Evolutionary conservation across 352 stramenopile genomes (phyloP), one percentile per base, ranked within the genome.

Genomic region (Phytopythium ostracodes): DNA sequence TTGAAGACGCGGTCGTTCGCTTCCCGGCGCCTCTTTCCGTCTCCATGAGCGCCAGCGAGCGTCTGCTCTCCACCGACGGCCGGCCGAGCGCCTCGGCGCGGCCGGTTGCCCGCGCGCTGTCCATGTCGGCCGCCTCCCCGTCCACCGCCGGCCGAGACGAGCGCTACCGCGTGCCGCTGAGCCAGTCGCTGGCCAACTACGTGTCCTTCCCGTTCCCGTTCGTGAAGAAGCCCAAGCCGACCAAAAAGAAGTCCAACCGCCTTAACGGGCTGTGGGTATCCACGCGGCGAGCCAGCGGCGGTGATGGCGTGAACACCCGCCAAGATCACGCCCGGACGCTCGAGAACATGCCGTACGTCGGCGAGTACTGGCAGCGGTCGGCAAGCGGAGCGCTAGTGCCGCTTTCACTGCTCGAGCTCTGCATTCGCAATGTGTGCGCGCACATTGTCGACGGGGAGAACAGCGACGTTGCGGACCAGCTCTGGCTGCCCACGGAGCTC

Each of bases 191-290:
- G 7, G 75, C 73, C 29, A 92, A 79, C 67, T 92, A 92, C 66
- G 73, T 90, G 20, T 81, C 81, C 17, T 92, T 92, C 63, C 78
- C 84, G 49, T 92, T 92, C 65, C 84, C 84, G 20, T 92, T 91
- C 29, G 72, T 76, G 0, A 79, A 70, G 33, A 86, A 85, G 42
- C 62, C 67, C 38, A 56, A 62, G 25, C 5, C 31, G 40, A 24
- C 12, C 35, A 36, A 20, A 14, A 50, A 50, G 38, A 47, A 44
- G 22, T 10, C 55, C 12, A 27, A 25, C n/a, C 53, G 53, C 22
- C 38, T 40, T 2, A 44, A 36, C 42, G 43, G 36, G 17, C 25
- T 52, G 18, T 52, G 55, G 55, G 55, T 35, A 2, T 31, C 54
- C 9, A 71, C 44, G 25, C 55, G 55, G 4, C 22, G 40, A 2